Percentiles rank a stretch among this genome's conserved stretches.
Evolutionary conservation across 768 basidiomycete species (phyloP).

Genomic region (Trametes meyenii): DNA sequence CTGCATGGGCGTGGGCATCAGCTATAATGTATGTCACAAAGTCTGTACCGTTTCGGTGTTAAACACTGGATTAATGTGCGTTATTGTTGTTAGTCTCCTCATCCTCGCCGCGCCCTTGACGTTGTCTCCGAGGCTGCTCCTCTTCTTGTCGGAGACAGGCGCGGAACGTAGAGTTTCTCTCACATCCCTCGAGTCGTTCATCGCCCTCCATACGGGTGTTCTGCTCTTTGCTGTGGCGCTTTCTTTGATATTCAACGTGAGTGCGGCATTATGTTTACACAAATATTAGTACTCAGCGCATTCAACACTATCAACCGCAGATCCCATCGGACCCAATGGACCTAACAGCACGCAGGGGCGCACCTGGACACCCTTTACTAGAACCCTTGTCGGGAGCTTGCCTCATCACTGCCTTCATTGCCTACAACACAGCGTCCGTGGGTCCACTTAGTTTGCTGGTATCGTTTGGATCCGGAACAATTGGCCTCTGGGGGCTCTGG

Average conservation of each 20-base stretch:
- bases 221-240: conserved; percentile 57
- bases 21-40: conserved; percentile 29
- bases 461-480: conserved; percentile 49
- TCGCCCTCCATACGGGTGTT: conserved; percentile 68
- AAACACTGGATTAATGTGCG: no score
- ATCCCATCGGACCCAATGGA: neutral
- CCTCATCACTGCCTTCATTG: conserved; percentile 57
- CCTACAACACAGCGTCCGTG: conserved; percentile 63
- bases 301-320: neutral
- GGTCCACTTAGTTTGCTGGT: conserved; percentile 59
- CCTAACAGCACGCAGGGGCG: neutral
- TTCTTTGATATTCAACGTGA: conserved; percentile 63
- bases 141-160: conserved; percentile 61
- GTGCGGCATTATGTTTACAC: neutral
- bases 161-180: conserved; percentile 48
- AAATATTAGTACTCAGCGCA: neutral
- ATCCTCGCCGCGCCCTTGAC: conserved; percentile 35
- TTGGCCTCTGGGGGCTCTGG: conserved; percentile 74
- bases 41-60: neutral
- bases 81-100: conserved; percentile 28
- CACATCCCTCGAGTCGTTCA: conserved; percentile 70
- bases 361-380: conserved; percentile 62
- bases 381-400: conserved; percentile 58
- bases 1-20: conserved; percentile 44
- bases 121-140: conserved; percentile 63